Evolutionary conservation across 345 rosid genomes (phyloP), one percentile per base, ranked within the genome.

Genomic region (Gossypium anomalum): DNA sequence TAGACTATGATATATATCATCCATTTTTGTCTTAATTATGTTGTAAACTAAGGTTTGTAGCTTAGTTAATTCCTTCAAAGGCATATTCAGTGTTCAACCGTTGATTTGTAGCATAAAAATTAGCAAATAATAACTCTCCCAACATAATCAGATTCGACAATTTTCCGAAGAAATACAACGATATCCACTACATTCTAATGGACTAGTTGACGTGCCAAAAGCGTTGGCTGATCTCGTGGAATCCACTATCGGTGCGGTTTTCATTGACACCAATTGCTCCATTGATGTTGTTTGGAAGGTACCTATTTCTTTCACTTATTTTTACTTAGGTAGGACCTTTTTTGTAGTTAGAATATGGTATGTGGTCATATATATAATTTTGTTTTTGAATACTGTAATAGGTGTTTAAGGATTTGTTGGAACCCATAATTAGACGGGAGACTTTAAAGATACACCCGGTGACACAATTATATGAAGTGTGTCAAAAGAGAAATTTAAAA

Each of bases 151-250:
- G 93, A 81, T 89, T 29, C 2, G 52, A 22, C 82, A 79, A 55
- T 92, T 90, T 59, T 55, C 83, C 5, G 47, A 76, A 72, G 93
- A 59, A 1, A 86, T 86, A 7, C 4, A 34, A 70, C 76, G 80
- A 0, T 79, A 85, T 81, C 93, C 93, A 0, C 12, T 90, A 63
- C 93, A 90, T 69, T 92, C 96, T 0, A 72, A 80, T 51, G 97
- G 94, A 5, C 74, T 83, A 0, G 67, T 90, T 0, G 86, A 81
- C 1, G 85, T 73, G 0, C 96, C 97, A 0, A 92, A 92, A 38
- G 83, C 29, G 1, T 79, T 92, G 3, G 93, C 93, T 0, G 89
- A 90, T 71, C 82, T 89, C 0, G 91, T 89, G 10, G 97, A 90
- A 17, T 81, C 96, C 0, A 16, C 83, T 0, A 71, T 86, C 1